These are phyloP conservation scores for Ascosphaera apis DNA, from an alignment of 2,329 filamentous ascomycete species.

Conservation along the genomic window DNA sequence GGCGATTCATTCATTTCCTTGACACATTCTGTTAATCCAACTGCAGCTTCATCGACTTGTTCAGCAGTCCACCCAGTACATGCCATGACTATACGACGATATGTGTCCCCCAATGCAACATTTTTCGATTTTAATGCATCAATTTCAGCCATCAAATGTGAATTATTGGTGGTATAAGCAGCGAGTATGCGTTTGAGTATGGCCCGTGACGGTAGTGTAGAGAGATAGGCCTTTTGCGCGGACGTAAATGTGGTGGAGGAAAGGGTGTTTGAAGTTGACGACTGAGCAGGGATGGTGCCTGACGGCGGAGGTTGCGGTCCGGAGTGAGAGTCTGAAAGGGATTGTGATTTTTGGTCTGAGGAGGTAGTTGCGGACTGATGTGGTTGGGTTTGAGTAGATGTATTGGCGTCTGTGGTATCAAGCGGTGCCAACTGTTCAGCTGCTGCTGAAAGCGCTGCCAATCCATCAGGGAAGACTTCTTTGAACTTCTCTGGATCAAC, in stretches of 20 bases:
- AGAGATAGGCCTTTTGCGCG: slow-evolving; percentile 20
- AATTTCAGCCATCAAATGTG: slow-evolving; percentile 42
- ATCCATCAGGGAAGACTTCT: slow-evolving; percentile 15
- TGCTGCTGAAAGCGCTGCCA: too few relatives aligned
- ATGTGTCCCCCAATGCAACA: slow-evolving; percentile 66
- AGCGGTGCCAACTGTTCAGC: too few relatives aligned
- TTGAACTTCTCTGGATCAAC: slow-evolving; percentile 16
- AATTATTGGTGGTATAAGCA: slow-evolving; percentile 47
- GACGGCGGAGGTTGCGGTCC: too few relatives aligned
- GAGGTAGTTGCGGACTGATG: too few relatives aligned
- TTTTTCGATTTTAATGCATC: slow-evolving; percentile 53
- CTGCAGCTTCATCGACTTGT: slow-evolving; percentile 59
- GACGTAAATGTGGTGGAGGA: too few relatives aligned
- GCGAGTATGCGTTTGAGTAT: slow-evolving; percentile 44
- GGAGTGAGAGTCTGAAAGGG: too few relatives aligned
- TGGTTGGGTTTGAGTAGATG: slow-evolving; percentile 19
- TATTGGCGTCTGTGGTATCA: slow-evolving; percentile 19
- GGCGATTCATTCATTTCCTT: slow-evolving; percentile 47
- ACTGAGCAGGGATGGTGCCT: too few relatives aligned
- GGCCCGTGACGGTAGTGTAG: slow-evolving; percentile 33
- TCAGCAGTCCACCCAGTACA: slow-evolving; percentile 61
- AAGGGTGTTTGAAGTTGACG: too few relatives aligned
- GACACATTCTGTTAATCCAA: slow-evolving; percentile 61
- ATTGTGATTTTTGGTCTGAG: too few relatives aligned
- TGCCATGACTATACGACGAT: slow-evolving; percentile 65